These are phyloP conservation scores for Cadophora malorum DNA, from an alignment of 2,329 filamentous ascomycete genomes.

Conservation along the genomic window DNA sequence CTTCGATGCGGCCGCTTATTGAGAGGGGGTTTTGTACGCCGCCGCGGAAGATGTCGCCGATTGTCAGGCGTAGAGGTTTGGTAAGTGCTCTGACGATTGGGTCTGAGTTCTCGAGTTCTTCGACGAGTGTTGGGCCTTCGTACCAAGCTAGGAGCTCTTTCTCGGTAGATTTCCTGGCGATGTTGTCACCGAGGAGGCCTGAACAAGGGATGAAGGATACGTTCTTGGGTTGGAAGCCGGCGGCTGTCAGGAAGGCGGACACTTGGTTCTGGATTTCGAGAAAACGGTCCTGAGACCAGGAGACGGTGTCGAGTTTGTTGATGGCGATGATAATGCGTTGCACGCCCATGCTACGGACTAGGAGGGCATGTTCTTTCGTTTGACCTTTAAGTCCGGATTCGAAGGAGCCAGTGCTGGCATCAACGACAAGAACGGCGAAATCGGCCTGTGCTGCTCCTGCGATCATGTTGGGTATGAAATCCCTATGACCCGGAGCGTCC, in stretches of 20 bases:
- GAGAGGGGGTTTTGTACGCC: constrained; percentile 82
- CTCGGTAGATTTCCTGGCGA: constrained; percentile 65
- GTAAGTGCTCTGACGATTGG: constrained; percentile 73
- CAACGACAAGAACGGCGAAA: constrained; percentile 92
- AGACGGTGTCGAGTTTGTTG: constrained; percentile 91
- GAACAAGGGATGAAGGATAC: constrained; percentile 89
- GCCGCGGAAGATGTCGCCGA: constrained; percentile 84
- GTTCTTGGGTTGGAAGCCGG: constrained; percentile 82
- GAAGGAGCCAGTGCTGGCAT: constrained; percentile 88
- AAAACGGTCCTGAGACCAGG: constrained; percentile 84
- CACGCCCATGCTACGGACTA: constrained; percentile 90
- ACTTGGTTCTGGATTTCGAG: constrained; percentile 86
- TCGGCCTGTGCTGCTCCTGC: constrained; percentile 95
- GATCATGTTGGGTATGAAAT: constrained; percentile 99
- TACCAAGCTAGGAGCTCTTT: constrained; percentile 75
- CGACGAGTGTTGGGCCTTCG: constrained; percentile 75
- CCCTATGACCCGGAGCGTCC: constrained; percentile 91
- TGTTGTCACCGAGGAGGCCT: constrained; percentile 87
- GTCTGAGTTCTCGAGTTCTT: constrained; percentile 85
- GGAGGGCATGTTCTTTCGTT: constrained; percentile 89
- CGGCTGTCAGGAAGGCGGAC: constrained; percentile 78
- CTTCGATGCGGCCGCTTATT: constrained; percentile 83
- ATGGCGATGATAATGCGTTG: constrained; percentile 87
- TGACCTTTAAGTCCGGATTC: constrained; percentile 93
- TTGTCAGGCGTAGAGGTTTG: constrained; percentile 83